Conservation (phyloP, 768 basidiomycete genomes). For the Pisolithus orientalis region DNA sequence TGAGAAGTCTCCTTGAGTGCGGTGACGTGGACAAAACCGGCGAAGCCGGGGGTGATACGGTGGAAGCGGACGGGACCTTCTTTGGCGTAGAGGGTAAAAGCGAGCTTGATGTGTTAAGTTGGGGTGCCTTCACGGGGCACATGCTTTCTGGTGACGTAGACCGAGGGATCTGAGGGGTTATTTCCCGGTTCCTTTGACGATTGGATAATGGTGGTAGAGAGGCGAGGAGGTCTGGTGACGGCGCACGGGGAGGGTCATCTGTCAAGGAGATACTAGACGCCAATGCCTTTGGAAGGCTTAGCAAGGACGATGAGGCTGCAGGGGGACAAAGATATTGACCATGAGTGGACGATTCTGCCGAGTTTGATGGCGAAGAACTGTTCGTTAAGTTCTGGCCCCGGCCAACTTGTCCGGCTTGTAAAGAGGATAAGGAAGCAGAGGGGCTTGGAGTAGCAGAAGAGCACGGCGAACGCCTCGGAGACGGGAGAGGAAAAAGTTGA, state of each 20-base stretch:
- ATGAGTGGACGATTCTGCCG: slow-evolving; percentile 7
- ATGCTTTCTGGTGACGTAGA: neutral
- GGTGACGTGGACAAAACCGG: slow-evolving; percentile 3
- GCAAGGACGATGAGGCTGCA: slow-evolving; percentile 18
- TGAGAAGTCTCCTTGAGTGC: slow-evolving; percentile 7
- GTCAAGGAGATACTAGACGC: slow-evolving; percentile 7
- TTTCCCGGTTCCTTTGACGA: slow-evolving; percentile 5
- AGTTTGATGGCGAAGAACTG: slow-evolving; percentile 14
- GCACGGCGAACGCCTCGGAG: slow-evolving; percentile 49
- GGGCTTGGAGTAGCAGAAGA: slow-evolving; percentile 33
- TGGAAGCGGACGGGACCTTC: neutral
- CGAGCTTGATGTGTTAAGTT: neutral
- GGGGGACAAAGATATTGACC: slow-evolving; percentile 18
- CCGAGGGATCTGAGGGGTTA: slow-evolving; percentile 7
- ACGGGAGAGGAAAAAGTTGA: slow-evolving; percentile 53
- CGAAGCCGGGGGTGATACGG: slow-evolving; percentile 4
- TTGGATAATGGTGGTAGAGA: slow-evolving; percentile 18
- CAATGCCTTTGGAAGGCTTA: slow-evolving; percentile 15
- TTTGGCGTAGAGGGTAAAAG: neutral
- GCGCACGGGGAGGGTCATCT: slow-evolving; percentile 7
- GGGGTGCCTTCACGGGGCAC: neutral
- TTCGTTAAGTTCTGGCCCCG: neutral
- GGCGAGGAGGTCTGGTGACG: slow-evolving; percentile 22
- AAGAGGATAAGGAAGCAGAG: slow-evolving; percentile 22
- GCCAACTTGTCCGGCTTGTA: slow-evolving; percentile 4